Base-by-base conservation (phyloP, 768 basidiomycete genomes). In the Holtermannia corniformis region DNA sequence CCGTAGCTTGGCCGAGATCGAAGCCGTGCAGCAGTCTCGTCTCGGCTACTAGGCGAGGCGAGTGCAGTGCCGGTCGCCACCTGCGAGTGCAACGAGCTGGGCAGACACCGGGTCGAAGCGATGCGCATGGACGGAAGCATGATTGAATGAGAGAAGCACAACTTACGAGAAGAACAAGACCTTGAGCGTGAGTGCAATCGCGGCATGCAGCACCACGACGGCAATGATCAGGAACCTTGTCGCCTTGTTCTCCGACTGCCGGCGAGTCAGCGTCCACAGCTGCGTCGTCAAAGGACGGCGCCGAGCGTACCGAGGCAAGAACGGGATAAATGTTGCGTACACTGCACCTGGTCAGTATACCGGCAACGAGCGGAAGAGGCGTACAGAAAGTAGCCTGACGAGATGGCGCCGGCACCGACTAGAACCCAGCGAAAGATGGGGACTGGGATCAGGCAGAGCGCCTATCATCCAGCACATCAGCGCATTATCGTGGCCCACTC, bases 311-410 rank as follows among this genome's bases (percentile, higher is more conserved):
- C 7, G 81, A 79, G 28, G 86, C 82, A 24, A 97, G 81, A 49
- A 95, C 80, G 3, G 93, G 93, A 61, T 95, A 97, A 44, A 95
- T 80, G 63, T 73, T 75, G n/a, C 58, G 60, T 12, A 68, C 53
- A 21, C 65, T 70, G 42, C 12, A 22, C 12, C 14, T 4, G 41
- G 28, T 54, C 22, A 51, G 32, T n/a, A n/a, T n/a, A n/a, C n/a
- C n/a, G n/a, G 16, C 32, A 37, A 37, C 32, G 16, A 37, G 32
- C n/a, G n/a, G n/a, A n/a, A n/a, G n/a, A n/a, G n/a, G n/a, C 71
- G 60, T 52, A 73, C 72, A 99, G 78, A 78, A 91, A 97, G 75
- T 81, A 89, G 1, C 90, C 89, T 5, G 93, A 96, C 19, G 89
- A 74, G 1, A 75, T 76, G 59, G 86, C 87, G 0, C 82, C 91